Percentiles rank a stretch among this genome's conserved stretches.
Conservation (phyloP, 805 yeast genomes). For the Starmerella sirachaensis region DNA sequence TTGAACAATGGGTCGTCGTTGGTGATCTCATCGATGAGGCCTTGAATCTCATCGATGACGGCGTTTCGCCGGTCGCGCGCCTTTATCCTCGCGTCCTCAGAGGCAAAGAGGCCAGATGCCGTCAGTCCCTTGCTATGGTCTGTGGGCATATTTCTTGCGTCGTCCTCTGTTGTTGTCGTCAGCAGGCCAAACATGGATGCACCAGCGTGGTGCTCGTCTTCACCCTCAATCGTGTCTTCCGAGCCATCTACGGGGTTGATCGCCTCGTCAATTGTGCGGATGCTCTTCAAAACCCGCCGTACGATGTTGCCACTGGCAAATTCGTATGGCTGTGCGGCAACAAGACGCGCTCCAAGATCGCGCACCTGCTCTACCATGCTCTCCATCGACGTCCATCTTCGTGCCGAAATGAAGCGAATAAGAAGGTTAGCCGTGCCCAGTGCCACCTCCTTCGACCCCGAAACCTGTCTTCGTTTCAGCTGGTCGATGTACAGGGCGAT, state of each 20-base stretch:
- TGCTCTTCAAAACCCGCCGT: conserved; percentile 72
- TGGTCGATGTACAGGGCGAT: conserved; percentile 26
- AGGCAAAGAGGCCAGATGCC: conserved; percentile 17
- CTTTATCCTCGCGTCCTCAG: conserved; percentile 11
- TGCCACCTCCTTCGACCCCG: conserved; percentile 73
- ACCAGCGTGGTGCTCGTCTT: conserved; percentile 15
- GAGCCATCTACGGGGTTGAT: conserved; percentile 10
- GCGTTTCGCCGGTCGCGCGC: conserved; percentile 23
- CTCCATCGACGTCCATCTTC: conserved; percentile 71
- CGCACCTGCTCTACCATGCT: conserved; percentile 64
- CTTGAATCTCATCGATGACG: conserved; percentile 44
- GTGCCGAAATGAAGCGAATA: conserved; percentile 77
- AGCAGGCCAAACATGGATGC: conserved; percentile 74
- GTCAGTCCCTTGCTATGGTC: conserved; percentile 9
- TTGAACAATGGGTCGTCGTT: conserved; percentile 84
- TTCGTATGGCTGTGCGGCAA: conserved; percentile 76
- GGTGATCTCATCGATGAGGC: conserved; percentile 79
- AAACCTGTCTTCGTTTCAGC: conserved; percentile 72
- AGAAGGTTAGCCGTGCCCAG: conserved; percentile 75
- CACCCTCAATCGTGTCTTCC: conserved; percentile 13
- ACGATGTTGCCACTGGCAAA: conserved; percentile 83
- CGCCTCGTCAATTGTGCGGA: conserved; percentile 72
- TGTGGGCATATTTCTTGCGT: neutral
- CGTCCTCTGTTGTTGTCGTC: conserved; percentile 29
- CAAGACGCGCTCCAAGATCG: conserved; percentile 53